Conservation (phyloP, 768 basidiomycete genomes). For the Kwoniella europaea region DNA sequence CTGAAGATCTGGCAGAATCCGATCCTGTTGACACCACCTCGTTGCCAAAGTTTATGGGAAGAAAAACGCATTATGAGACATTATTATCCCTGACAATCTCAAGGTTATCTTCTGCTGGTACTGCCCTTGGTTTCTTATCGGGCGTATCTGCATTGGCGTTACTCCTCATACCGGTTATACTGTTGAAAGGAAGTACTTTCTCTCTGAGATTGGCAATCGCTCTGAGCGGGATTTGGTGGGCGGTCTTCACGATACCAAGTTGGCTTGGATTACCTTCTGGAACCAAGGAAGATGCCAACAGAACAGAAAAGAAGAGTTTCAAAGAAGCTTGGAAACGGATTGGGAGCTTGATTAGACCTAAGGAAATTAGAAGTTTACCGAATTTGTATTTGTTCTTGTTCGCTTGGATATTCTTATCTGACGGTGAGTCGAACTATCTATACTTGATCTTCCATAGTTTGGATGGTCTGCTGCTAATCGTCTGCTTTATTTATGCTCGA, state of each 20-base stretch:
- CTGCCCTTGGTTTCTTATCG: conserved; percentile 82
- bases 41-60: neutral
- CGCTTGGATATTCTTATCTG: conserved; percentile 93
- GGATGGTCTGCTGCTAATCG: neutral
- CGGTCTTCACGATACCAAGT: conserved; percentile 76
- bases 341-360: conserved; percentile 72
- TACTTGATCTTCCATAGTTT: neutral
- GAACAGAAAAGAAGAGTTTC: conserved; percentile 23
- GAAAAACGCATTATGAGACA: conserved; percentile 62
- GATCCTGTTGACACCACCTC: neutral
- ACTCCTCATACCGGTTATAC: conserved; percentile 72
- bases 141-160: conserved; percentile 72
- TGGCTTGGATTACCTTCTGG: conserved; percentile 71
- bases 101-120: conserved; percentile 80
- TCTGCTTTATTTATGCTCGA: neutral
- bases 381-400: conserved; percentile 88
- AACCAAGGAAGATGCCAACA: neutral
- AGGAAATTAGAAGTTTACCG: conserved; percentile 72
- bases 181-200: conserved; percentile 74
- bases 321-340: conserved; percentile 77
- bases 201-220: conserved; percentile 82
- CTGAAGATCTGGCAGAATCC: conserved; percentile 30
- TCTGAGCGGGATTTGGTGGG: conserved; percentile 87
- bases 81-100: conserved; percentile 74
- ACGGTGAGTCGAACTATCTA: conserved; percentile 66